A percentile compares a stretch with the other conserved stretches of the same genome.
These are phyloP conservation scores for Apiospora saccharicola DNA, from an alignment of 2,329 filamentous ascomycete species.

Conservation along the genomic window DNA sequence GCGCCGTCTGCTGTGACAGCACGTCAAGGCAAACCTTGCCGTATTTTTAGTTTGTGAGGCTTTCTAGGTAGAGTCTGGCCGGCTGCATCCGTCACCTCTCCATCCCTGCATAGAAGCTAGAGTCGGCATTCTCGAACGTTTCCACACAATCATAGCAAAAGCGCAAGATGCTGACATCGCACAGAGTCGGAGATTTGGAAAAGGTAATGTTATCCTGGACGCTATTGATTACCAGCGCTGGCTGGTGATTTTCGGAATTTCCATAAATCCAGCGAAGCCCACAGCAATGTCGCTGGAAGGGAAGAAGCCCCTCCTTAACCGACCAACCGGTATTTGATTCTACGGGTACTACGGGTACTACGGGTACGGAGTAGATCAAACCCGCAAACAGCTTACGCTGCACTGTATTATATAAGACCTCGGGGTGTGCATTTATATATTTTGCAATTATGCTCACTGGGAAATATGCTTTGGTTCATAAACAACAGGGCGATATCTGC, in stretches of 20 bases:
- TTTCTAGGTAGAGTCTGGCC: neutral
- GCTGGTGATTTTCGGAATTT: neutral
- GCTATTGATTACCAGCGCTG: neutral
- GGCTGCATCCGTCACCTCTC: neutral
- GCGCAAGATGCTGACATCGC: conserved; percentile 7
- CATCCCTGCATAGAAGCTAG: conserved; percentile 6
- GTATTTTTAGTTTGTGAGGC: conserved; percentile 13
- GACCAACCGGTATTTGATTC: neutral
- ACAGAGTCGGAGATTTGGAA: neutral
- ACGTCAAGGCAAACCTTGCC: conserved; percentile 4
- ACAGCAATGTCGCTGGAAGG: neutral
- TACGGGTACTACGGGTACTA: neutral
- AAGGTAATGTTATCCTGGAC: neutral
- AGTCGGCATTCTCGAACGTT: conserved; percentile 20
- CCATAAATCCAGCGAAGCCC: neutral
- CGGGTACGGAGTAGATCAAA: neutral
- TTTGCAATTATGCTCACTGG: too few relatives aligned
- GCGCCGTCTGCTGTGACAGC: conserved; percentile 7
- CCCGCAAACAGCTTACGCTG: neutral
- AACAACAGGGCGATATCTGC: neutral
- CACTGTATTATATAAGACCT: neutral
- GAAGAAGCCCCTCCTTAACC: neutral
- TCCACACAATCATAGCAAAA: conserved; percentile 1
- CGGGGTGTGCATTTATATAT: neutral
- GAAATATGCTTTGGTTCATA: neutral